Evolutionary conservation across 371 early-diverging fungal species (phyloP).

Genomic region (Nematocida sp.): DNA sequence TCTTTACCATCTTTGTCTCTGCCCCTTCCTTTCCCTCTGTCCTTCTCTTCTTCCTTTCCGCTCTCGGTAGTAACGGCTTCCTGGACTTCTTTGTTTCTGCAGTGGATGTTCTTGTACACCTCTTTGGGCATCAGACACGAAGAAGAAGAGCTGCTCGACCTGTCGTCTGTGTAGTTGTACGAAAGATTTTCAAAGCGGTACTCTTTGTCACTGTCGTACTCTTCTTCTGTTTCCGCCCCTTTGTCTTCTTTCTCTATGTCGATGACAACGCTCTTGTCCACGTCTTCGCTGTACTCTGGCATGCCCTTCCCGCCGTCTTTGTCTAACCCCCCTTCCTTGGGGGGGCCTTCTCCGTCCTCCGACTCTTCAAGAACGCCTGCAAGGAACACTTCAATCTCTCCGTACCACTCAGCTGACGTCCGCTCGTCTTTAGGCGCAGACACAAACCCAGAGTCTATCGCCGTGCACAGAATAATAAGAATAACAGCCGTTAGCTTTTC

Average conservation of each 20-base stretch:
- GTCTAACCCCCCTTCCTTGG: no score
- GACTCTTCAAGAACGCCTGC: neutral
- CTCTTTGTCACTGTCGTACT: constrained; percentile 31
- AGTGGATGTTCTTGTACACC: neutral
- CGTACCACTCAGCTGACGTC: constrained; percentile 6
- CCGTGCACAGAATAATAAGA: constrained; percentile 39
- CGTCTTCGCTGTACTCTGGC: no score
- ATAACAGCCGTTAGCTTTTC: constrained; percentile 36
- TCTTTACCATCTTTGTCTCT: no score
- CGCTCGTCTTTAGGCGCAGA: neutral
- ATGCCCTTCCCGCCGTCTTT: no score
- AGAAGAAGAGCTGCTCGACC: constrained; percentile 26
- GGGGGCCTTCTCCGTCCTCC: constrained; percentile 11
- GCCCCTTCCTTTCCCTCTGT: no score
- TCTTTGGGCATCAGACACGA: constrained; percentile 1
- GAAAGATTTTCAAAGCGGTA: constrained; percentile 38
- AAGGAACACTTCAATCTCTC: constrained; percentile 10
- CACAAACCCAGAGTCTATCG: constrained; percentile 34
- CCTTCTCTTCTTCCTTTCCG: neutral
- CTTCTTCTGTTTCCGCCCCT: constrained; percentile 28
- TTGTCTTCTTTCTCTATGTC: neutral
- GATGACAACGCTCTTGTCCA: no score
- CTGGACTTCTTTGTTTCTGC: no score
- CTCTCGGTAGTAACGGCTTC: no score
- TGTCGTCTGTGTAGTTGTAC: constrained; percentile 48